A percentile compares a stretch with the other conserved stretches of the same genome.
Conservation (phyloP, 495 filamentous ascomycete genomes). For the Podospora australis region DNA sequence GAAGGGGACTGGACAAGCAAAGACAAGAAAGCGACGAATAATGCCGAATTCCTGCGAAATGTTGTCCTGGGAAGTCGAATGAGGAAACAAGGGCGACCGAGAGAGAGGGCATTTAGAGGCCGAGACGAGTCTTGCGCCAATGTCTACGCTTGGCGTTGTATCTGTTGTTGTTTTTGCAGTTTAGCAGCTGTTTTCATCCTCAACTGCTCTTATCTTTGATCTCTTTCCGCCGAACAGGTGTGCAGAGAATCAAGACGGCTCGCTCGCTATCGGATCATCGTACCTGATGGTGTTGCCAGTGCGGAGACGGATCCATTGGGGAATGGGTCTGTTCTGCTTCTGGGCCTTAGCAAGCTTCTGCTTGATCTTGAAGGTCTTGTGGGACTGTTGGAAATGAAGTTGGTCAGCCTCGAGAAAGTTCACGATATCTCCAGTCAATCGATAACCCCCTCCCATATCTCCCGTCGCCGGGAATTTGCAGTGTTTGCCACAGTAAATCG, state of each 20-base stretch:
- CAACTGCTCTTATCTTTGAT: background rate
- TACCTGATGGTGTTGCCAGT: conserved; percentile 99
- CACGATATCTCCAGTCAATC: background rate
- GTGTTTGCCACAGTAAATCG: background rate
- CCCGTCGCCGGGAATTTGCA: background rate
- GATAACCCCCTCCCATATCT: conserved; percentile 4
- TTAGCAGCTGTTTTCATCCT: conserved; percentile 2
- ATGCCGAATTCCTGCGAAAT: conserved; percentile 7
- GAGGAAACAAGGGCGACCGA: conserved; percentile 15
- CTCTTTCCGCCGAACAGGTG: too few species aligned
- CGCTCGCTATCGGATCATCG: conserved; percentile 26
- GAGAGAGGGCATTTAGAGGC: conserved; percentile 62
- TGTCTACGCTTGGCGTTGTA: conserved; percentile 99
- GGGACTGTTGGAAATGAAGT: conserved; percentile 56
- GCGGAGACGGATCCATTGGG: conserved; percentile 97
- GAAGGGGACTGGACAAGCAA: conserved; percentile 6
- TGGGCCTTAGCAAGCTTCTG: conserved; percentile 99
- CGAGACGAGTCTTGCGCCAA: conserved; percentile 99
- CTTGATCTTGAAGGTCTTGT: conserved; percentile 99
- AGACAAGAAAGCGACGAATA: conserved; percentile 7
- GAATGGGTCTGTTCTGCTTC: conserved; percentile 99
- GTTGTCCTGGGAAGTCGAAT: conserved; percentile 20
- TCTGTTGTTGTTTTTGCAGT: conserved; percentile 48
- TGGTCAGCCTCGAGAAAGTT: conserved; percentile 11
- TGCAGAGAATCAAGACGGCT: background rate